A percentile compares a stretch with the other conserved stretches of the same genome.
Conservation (phyloP, 768 basidiomycete species). For the Rhizopogon roseolus region DNA sequence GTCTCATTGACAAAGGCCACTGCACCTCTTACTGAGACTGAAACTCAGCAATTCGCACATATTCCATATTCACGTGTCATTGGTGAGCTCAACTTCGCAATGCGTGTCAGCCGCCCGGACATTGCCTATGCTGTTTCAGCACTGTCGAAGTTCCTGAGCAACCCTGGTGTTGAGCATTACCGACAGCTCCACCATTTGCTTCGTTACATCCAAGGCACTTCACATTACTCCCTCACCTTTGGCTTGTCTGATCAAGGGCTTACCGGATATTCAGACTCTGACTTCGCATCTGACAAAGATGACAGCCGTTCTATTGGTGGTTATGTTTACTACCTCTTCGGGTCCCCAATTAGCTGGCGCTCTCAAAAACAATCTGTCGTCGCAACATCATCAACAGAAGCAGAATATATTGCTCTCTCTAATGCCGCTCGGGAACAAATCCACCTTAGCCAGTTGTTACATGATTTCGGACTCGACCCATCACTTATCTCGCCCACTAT, state of each 20-base stretch:
- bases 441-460: conserved; percentile 3
- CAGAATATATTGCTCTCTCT: conserved; percentile 28
- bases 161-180: conserved; percentile 6
- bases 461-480: conserved; percentile 23
- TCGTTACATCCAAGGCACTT: conserved; percentile 8
- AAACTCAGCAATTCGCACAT: not conserved
- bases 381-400: conserved; percentile 29
- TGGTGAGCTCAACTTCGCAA: conserved; percentile 24
- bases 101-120: conserved; percentile 24
- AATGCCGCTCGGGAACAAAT: conserved; percentile 10
- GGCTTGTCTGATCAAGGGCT: conserved; percentile 1
- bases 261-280: conserved; percentile 11
- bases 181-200: conserved; percentile 11
- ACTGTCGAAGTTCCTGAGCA: conserved; percentile 15
- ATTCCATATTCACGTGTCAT: not conserved
- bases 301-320: conserved; percentile 14
- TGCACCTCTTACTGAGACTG: not conserved
- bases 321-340: conserved; percentile 20
- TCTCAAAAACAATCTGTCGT: conserved; percentile 26
- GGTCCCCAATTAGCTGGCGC: conserved; percentile 27
- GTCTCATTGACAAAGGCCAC: not conserved
- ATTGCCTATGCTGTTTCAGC: conserved; percentile 23
- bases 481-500: conserved; percentile 11
- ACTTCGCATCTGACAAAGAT: conserved; percentile 8
- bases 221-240: not conserved